phyloP scores from a whole-genome alignment of 2,329 filamentous ascomycete species.

The Scedosporium apiospermum region DNA sequence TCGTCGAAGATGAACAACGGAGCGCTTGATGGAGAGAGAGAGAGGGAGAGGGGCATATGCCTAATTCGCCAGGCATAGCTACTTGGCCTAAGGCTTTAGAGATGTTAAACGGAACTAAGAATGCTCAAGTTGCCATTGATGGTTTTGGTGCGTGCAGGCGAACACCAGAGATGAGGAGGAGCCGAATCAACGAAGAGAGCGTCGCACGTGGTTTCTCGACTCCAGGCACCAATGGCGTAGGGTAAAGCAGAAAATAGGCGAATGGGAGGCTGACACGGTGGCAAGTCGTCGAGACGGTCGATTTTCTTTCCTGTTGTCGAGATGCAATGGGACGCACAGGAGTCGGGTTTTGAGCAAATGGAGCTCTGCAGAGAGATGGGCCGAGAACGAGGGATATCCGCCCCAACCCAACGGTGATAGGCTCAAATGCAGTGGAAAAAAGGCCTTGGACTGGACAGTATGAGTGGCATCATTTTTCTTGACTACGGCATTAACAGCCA shows the following conservation, averaged over 20 bases:
- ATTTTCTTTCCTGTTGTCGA: not conserved
- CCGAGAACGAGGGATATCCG: not conserved
- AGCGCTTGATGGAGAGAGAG: too few species aligned
- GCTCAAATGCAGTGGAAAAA: not conserved
- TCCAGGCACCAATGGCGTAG: constrained; percentile 1
- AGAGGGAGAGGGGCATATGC: too few species aligned
- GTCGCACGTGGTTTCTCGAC: too few species aligned
- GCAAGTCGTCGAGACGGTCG: not conserved
- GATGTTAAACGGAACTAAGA: too few species aligned
- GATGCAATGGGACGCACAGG: not conserved
- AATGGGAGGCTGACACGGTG: not conserved
- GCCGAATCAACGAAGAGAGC: too few species aligned
- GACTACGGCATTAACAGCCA: not conserved
- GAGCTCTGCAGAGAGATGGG: not conserved
- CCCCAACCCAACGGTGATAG: not conserved
- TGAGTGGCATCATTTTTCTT: not conserved
- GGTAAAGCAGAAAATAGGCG: not conserved
- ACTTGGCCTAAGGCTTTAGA: too few species aligned
- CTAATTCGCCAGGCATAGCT: too few species aligned
- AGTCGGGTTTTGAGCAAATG: not conserved
- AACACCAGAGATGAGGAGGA: too few species aligned
- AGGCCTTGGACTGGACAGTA: not conserved
- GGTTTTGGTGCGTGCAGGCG: too few species aligned
- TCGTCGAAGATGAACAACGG: too few species aligned
- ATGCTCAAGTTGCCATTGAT: too few species aligned